Evolutionary conservation across 768 basidiomycete species (phyloP), one percentile per base, ranked within the genome.

Genomic region (Boletus coccyginus): DNA sequence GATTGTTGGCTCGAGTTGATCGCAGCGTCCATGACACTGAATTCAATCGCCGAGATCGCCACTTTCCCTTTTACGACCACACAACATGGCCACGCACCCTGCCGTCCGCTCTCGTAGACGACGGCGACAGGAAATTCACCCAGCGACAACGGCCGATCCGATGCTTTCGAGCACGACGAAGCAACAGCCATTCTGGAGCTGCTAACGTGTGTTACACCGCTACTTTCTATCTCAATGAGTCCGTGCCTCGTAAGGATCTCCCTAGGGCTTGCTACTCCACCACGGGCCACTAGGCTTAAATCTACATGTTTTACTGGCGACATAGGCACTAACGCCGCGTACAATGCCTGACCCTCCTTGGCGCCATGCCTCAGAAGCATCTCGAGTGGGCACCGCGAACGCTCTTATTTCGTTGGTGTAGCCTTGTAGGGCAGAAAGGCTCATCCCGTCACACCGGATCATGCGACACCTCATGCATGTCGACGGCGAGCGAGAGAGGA

Each of bases 141-240:
- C 49, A 43, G 46, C 43, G 41, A 48, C 42, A 50, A 68, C 21
- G 58, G 83, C 24, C 77, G 80, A 44, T 69, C 72, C 0, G 90
- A 94, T 65, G 52, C 74, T 1, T 93, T 88, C 67, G 92, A 94
- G 70, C 80, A 86, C 10, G 68, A 80, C 1, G 85, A 86, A 51
- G 78, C 86, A 0, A 78, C 27, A 27, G 27, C 27, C 27, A 4
- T 27, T 27, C 27, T 3, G 27, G 27, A 27, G 27, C 27, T 27
- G 27, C 27, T 27, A 27, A 27, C 27, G 21, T 27, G 6, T 27
- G 27, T 27, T 27, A 27, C 27, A 27, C 27, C 27, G 27, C 27
- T 27, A 27, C 27, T 27, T 21, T 21, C 21, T 21, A 21, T 21
- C 27, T 27, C 27, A 27, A 27, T 6, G 27, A 27, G 27, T 27